Evolutionary conservation across 1,284 basidiomycete genomes (phyloP).

Genomic region (Irpex sp.): DNA sequence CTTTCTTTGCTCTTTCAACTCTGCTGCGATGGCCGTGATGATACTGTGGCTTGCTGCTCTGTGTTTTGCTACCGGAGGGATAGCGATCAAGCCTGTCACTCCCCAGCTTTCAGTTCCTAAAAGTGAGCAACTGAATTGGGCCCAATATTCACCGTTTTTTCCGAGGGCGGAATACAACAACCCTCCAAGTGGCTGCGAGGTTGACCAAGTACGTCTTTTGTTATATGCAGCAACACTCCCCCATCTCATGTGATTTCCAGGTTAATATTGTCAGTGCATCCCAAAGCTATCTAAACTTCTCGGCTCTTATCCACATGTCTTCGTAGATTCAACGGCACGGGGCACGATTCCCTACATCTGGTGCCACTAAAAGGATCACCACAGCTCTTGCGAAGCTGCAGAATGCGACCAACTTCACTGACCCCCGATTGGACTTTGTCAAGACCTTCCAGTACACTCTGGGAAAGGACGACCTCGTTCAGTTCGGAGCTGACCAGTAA

Average conservation of each 20-base stretch:
- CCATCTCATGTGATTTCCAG: conserved; percentile 25
- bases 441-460: conserved; percentile 58
- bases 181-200: conserved; percentile 45
- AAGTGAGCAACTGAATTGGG: conserved; percentile 40
- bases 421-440: conserved; percentile 59
- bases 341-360: conserved; percentile 70
- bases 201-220: conserved; percentile 47
- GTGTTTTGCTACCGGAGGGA: not conserved
- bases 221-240: not conserved
- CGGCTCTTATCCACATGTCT: not conserved
- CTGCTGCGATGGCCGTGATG: not conserved
- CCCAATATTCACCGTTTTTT: conserved; percentile 57
- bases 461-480: conserved; percentile 57
- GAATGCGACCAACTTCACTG: conserved; percentile 38
- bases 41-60: not conserved
- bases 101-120: conserved; percentile 15
- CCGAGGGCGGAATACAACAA: conserved; percentile 42
- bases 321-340: conserved; percentile 82
- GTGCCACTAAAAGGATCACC: conserved; percentile 43
- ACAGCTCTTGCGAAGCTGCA: conserved; percentile 51
- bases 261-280: conserved; percentile 55
- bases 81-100: not conserved
- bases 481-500: conserved; percentile 70
- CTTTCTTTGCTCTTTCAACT: not conserved
- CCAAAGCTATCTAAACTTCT: conserved; percentile 6